Evolutionary conservation across 805 yeast genomes (phyloP).

Genomic region (Hanseniaspora occidentalis): DNA sequence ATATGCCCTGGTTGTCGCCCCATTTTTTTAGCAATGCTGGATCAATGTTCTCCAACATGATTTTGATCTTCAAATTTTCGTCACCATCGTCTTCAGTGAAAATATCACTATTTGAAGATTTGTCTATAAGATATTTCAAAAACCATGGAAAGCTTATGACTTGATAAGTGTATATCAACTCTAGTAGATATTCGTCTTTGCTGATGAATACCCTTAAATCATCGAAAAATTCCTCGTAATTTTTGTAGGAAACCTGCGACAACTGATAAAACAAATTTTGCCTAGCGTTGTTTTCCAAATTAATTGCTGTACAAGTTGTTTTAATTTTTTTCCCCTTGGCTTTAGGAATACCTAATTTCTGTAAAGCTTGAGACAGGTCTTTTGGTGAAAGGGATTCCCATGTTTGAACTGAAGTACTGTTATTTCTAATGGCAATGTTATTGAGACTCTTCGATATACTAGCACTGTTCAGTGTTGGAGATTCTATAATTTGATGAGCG

Average conservation of each 20-base stretch:
- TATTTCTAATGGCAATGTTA: too few species aligned
- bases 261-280: not conserved
- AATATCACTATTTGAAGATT: not conserved
- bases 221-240: constrained; percentile 11
- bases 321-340: not conserved
- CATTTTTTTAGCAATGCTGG: constrained; percentile 19
- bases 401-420: too few species aligned
- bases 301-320: not conserved
- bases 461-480: not conserved
- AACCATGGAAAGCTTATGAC: constrained; percentile 4
- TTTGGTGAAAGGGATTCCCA: not conserved
- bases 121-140: not conserved
- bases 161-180: constrained; percentile 20
- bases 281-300: not conserved
- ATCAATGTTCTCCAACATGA: constrained; percentile 20
- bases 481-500: not conserved
- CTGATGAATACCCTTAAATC: constrained; percentile 14
- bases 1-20: constrained; percentile 24
- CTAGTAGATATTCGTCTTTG: constrained; percentile 13
- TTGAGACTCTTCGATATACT: too few species aligned
- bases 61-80: too few species aligned
- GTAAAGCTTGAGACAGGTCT: not conserved
- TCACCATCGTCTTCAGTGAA: too few species aligned
- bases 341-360: not conserved
- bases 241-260: constrained; percentile 1